Evolutionary conservation across 75 land plant genomes (phyloP).

Genomic region (Azolla pinnata): DNA sequence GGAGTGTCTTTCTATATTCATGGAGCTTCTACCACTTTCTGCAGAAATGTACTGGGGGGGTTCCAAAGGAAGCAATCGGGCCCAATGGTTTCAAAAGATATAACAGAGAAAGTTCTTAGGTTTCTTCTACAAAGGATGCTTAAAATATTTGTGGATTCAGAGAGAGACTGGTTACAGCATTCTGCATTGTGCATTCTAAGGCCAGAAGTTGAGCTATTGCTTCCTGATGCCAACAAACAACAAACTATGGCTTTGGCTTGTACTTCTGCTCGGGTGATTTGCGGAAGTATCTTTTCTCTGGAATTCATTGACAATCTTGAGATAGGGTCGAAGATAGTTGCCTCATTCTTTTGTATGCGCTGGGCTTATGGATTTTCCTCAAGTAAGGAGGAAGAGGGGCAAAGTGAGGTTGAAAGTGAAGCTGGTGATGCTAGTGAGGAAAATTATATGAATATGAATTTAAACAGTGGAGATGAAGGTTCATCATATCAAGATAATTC

Average conservation of each 20-base stretch:
- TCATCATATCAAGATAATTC: no score
- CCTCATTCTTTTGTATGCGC: neutral
- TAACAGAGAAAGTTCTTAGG: neutral
- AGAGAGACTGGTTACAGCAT: neutral
- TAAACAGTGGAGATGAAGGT: slow-evolving; percentile 1
- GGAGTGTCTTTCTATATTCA: no score
- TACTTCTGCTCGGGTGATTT: neutral
- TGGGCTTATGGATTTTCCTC: neutral
- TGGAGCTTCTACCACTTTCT: neutral
- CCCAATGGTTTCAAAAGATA: neutral
- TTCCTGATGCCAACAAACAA: neutral
- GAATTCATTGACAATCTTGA: neutral
- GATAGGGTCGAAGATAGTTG: neutral
- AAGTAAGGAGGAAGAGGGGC: neutral
- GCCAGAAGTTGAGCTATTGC: neutral
- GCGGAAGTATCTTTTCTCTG: neutral
- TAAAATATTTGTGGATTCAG: neutral
- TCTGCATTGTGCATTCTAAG: neutral
- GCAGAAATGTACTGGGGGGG: neutral
- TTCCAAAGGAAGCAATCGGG: neutral
- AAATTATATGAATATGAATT: neutral
- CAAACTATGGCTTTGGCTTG: neutral
- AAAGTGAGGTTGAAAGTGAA: neutral
- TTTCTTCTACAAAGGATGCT: neutral
- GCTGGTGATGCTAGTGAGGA: no score